Base-by-base conservation (phyloP, 192 early-diverging fungal species). In the Mortierella claussenii region DNA sequence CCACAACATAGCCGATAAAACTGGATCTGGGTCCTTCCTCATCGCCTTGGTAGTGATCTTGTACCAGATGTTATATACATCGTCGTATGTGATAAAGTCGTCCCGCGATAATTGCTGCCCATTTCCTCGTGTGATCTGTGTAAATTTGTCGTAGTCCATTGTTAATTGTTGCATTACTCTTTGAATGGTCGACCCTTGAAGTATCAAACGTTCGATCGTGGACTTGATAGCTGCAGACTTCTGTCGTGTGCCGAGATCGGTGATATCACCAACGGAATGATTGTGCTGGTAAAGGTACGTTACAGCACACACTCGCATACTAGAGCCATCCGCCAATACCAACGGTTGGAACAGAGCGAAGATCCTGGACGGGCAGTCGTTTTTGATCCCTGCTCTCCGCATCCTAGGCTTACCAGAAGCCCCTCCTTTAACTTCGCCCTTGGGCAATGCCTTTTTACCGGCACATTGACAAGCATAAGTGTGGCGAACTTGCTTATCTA, bases 61-160 rank as follows among this genome's bases (percentile, higher is more conserved):
- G 33, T 56, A 57, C 54, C 44, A 66, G 6, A 56, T 34, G 24
- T 66, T 66, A 17, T 65, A 73, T 0, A 73, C 69, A 36, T 73
- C 61, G 31, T 73, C 69, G 37, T 56, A 70, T 6, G 68, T 55
- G 42, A 66, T 40, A 37, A 56, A 55, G 45, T 66, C 45, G 27
- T 64, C 69, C 26, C 64, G 27, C 3, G 53, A 33, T 0, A 66
- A 49, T 2, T 45, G 44, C 24, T 55, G 37, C 6, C 54, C 54
- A 37, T 27, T 28, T 34, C 46, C 53, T 0, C 15, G 9, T 3
- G 32, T 1, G 40, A 55, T 13, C 28, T 49, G 28, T 18, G 44
- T 55, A 24, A 66, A 66, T 33, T 36, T 57, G 34, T 34, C 64
- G 28, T 66, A 50, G n/a, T 57, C 54, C 64, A 66, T 66, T 2